Conservation (phyloP, 257 asterid genomes). For the Jacaranda copaia region DNA sequence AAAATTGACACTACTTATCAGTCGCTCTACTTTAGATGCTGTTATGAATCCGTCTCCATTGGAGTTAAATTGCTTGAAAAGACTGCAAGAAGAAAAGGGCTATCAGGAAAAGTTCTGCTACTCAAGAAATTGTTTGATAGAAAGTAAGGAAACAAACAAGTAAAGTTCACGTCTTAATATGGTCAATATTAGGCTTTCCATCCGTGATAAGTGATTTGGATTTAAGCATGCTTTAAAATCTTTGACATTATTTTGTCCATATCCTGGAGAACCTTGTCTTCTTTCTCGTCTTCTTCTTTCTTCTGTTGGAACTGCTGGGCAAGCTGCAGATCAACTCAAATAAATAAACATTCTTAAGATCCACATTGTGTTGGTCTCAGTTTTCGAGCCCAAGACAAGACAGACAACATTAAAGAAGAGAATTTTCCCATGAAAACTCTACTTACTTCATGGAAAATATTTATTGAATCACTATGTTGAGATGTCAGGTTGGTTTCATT, state of each 20-base stretch:
- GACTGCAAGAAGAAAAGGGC: conserved; percentile 39
- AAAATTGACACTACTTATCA: conserved; percentile 47
- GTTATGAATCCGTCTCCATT: conserved; percentile 42
- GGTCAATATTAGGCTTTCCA: conserved; percentile 59
- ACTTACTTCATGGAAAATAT: conserved; percentile 53
- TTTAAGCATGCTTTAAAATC: conserved; percentile 57
- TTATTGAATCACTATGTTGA: conserved; percentile 19
- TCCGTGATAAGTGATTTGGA: conserved; percentile 51
- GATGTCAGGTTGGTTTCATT: conserved; percentile 40
- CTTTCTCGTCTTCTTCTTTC: conserved; percentile 46
- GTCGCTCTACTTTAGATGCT: conserved; percentile 46
- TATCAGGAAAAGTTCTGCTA: not conserved
- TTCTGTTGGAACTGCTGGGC: conserved; percentile 43
- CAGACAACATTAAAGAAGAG: too few species aligned
- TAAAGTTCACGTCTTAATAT: conserved; percentile 44
- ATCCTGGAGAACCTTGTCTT: conserved; percentile 38
- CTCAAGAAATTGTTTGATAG: not conserved
- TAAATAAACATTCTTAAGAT: not conserved
- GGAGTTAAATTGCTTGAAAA: conserved; percentile 49
- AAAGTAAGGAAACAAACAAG: not conserved
- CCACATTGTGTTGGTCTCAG: too few species aligned
- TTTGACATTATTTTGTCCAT: conserved; percentile 52
- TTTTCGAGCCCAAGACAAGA: too few species aligned
- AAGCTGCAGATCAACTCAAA: conserved; percentile 37
- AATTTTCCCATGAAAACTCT: not conserved